A percentile compares a stretch with the other conserved stretches of the same genome.
Evolutionary conservation across 495 filamentous ascomycete species (phyloP).

Genomic region (Trypethelium eluteriae): DNA sequence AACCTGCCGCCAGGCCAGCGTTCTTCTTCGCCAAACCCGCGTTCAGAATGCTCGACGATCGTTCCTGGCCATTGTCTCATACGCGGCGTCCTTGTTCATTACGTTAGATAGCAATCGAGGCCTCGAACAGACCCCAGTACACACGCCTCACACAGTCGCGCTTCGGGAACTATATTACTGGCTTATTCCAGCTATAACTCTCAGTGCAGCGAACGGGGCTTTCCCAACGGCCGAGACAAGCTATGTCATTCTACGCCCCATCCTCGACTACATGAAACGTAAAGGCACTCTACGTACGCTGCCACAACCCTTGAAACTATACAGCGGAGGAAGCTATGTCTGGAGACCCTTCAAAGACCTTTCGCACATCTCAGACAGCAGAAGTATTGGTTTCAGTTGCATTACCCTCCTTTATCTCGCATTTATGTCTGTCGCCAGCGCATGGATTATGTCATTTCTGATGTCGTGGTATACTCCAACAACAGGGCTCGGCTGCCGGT

Average conservation of each 20-base stretch:
- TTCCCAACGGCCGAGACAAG: conserved; percentile 16
- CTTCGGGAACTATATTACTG: conserved; percentile 21
- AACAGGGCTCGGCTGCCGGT: conserved; percentile 17
- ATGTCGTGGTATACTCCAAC: conserved; percentile 20
- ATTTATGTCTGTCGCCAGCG: conserved; percentile 15
- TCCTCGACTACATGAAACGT: not conserved
- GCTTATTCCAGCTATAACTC: conserved; percentile 16
- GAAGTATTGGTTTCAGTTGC: not conserved
- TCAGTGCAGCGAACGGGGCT: conserved; percentile 16
- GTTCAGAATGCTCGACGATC: conserved; percentile 17
- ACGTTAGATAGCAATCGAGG: conserved; percentile 10
- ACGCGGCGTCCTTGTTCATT: conserved; percentile 15
- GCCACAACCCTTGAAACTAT: conserved; percentile 12
- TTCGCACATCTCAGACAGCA: not conserved
- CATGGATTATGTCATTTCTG: conserved; percentile 16
- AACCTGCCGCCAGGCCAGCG: conserved; percentile 3
- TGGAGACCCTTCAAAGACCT: conserved; percentile 7
- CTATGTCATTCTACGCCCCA: conserved; percentile 8
- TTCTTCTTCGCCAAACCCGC: conserved; percentile 16
- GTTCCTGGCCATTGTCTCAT: conserved; percentile 16
- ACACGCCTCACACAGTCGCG: conserved; percentile 20
- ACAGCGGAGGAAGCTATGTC: conserved; percentile 16
- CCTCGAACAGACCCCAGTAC: not conserved
- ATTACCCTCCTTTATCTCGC: not conserved
- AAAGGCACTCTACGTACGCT: not conserved